Evolutionary conservation across 495 filamentous ascomycete genomes (phyloP).

Genomic region (Penicillium turbatum): DNA sequence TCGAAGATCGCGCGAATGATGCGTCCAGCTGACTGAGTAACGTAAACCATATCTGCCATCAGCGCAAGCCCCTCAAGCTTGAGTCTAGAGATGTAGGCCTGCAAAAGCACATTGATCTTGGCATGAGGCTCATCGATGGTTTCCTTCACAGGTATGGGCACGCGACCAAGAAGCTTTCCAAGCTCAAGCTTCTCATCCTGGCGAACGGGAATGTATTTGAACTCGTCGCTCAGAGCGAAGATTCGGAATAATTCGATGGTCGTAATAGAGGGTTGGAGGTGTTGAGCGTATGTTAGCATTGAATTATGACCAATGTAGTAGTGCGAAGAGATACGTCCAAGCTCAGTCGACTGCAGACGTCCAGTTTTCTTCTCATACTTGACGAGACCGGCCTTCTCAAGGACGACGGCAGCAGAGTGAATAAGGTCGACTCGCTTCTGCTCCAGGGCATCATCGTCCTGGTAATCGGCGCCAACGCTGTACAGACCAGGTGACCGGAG

Average conservation of each 20-base stretch:
- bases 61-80: constrained; percentile 90
- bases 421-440: constrained; percentile 96
- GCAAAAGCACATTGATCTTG: constrained; percentile 98
- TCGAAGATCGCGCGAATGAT: constrained; percentile 96
- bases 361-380: constrained; percentile 96
- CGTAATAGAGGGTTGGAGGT: constrained; percentile 87
- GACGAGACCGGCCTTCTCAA: constrained; percentile 82
- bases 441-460: constrained; percentile 84
- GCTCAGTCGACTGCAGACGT: constrained; percentile 83
- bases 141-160: constrained; percentile 96
- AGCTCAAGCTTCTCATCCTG: constrained; percentile 97
- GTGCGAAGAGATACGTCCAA: constrained; percentile 91
- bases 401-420: constrained; percentile 83
- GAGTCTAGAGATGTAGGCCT: constrained; percentile 93
- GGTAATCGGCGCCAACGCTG: constrained; percentile 92
- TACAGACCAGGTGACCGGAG: constrained; percentile 92
- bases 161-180: constrained; percentile 80
- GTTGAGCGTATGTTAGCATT: constrained; percentile 93
- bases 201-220: constrained; percentile 97
- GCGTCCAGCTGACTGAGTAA: constrained; percentile 95
- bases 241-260: constrained; percentile 94
- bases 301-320: constrained; percentile 97
- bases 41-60: constrained; percentile 98
- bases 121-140: constrained; percentile 93
- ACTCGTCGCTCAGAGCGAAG: constrained; percentile 96